Conservation (phyloP, 305 asterid genomes). For the Fraxinus xanthoxyloides region DNA sequence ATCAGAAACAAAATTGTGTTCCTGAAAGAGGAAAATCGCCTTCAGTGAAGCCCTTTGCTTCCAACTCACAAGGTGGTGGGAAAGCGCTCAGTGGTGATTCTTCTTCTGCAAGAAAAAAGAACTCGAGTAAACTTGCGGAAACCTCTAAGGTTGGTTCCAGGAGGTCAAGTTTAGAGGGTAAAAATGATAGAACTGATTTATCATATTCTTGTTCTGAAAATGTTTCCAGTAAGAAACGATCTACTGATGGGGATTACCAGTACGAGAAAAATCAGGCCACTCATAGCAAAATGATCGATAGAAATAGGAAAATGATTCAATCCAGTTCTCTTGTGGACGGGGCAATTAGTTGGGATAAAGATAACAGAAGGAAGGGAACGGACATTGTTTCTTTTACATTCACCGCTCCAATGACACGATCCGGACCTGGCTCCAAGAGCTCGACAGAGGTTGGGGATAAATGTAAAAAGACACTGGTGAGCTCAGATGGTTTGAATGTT, state of each 20-base stretch:
- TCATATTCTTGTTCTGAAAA: slow-evolving; percentile 41
- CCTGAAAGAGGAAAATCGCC: slow-evolving; percentile 48
- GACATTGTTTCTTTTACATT: slow-evolving; percentile 88
- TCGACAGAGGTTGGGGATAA: slow-evolving; percentile 40
- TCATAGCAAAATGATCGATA: slow-evolving; percentile 28
- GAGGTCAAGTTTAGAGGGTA: slow-evolving; percentile 43
- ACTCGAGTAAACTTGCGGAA: slow-evolving; percentile 39
- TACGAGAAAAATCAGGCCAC: slow-evolving; percentile 39
- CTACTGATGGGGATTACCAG: slow-evolving; percentile 59
- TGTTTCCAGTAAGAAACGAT: slow-evolving; percentile 56
- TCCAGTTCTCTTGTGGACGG: slow-evolving; percentile 20
- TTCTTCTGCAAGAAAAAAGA: slow-evolving; percentile 40
- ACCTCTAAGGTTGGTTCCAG: slow-evolving; percentile 49
- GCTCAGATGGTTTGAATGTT: slow-evolving; percentile 33
- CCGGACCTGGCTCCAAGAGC: slow-evolving; percentile 18
- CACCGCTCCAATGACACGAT: slow-evolving; percentile 71
- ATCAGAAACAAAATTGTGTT: slow-evolving; percentile 72
- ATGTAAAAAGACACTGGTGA: slow-evolving; percentile 37
- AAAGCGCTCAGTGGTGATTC: slow-evolving; percentile 43
- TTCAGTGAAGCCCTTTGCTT: slow-evolving; percentile 30
- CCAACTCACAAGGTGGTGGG: slow-evolving; percentile 46
- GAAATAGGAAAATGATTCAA: slow-evolving; percentile 35
- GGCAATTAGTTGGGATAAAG: slow-evolving; percentile 32
- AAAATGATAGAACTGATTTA: slow-evolving; percentile 41
- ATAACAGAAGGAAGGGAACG: slow-evolving; percentile 42